Percentiles rank a stretch among this genome's conserved stretches.
Evolutionary conservation across 208 protist species (phyloP).

Genomic region (Angomonas deanei): DNA sequence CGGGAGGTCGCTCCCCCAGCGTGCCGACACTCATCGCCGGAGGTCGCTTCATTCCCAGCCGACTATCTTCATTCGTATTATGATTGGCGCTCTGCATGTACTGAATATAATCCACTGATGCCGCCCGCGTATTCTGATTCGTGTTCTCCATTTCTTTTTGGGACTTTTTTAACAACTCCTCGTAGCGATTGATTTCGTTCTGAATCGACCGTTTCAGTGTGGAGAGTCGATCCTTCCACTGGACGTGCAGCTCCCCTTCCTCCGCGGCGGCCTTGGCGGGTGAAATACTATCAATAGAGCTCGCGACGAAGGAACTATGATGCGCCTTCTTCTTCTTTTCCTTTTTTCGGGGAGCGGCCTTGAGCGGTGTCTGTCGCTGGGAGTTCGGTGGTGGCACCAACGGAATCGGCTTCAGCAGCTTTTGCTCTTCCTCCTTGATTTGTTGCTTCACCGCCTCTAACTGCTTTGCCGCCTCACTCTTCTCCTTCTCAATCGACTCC

Average conservation of each 20-base stretch:
- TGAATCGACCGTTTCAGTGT: not conserved
- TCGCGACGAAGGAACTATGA: too few relatives aligned
- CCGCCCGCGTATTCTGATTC: not conserved
- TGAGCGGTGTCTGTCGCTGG: not conserved
- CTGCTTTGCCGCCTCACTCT: not conserved
- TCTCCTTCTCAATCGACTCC: not conserved
- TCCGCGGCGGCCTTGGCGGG: conserved; percentile 3
- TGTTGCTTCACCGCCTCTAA: not conserved
- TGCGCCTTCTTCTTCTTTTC: too few relatives aligned
- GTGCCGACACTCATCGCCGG: not conserved
- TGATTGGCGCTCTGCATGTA: too few relatives aligned
- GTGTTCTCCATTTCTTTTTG: not conserved
- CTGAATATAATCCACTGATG: too few relatives aligned
- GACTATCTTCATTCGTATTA: too few relatives aligned
- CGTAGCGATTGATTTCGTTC: not conserved
- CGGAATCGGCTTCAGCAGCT: not conserved
- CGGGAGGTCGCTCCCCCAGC: not conserved
- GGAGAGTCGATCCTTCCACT: not conserved
- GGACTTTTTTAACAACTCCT: not conserved
- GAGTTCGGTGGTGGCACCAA: not conserved
- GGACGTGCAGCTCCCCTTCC: not conserved
- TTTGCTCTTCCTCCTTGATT: not conserved
- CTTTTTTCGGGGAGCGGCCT: not conserved
- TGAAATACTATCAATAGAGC: not conserved
- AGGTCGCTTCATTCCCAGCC: too few relatives aligned